phyloP scores from a whole-genome alignment of 129 eudicot genomes.

The Gnaphalium uliginosum region DNA sequence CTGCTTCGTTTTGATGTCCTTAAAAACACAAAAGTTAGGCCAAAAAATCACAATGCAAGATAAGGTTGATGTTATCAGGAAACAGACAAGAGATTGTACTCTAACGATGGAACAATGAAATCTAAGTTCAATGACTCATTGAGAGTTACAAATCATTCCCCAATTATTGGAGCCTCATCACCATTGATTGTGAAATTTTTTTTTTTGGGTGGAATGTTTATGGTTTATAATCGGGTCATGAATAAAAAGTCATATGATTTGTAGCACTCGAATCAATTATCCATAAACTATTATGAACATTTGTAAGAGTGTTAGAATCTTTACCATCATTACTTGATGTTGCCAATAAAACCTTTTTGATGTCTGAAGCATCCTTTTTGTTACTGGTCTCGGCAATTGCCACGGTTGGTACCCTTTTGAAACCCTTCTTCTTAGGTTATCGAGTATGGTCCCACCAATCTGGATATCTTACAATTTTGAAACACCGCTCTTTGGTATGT shows the following conservation, averaged over 20 bases:
- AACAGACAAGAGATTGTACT: background rate
- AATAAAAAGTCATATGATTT: conserved; percentile 17
- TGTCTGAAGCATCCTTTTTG: background rate
- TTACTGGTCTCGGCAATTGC: background rate
- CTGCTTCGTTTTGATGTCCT: conserved; percentile 1
- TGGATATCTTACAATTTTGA: conserved; percentile 13
- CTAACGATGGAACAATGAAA: conserved; percentile 11
- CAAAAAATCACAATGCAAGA: conserved; percentile 3
- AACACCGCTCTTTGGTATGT: background rate
- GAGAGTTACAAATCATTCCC: background rate
- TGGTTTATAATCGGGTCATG: background rate
- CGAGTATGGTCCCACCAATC: conserved; percentile 4
- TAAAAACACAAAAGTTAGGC: background rate
- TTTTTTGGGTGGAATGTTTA: background rate
- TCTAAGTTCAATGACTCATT: background rate
- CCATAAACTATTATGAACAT: conserved; percentile 12
- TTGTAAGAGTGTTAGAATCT: background rate
- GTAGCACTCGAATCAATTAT: conserved; percentile 22
- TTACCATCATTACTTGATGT: background rate
- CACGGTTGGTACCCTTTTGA: background rate
- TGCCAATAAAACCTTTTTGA: background rate
- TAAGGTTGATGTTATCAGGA: background rate
- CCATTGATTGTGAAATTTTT: background rate
- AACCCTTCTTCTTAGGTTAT: background rate
- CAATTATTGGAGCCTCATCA: background rate